Conservation (phyloP, 1,139 yeast species). For the Debaryomyces nepalensis region DNA sequence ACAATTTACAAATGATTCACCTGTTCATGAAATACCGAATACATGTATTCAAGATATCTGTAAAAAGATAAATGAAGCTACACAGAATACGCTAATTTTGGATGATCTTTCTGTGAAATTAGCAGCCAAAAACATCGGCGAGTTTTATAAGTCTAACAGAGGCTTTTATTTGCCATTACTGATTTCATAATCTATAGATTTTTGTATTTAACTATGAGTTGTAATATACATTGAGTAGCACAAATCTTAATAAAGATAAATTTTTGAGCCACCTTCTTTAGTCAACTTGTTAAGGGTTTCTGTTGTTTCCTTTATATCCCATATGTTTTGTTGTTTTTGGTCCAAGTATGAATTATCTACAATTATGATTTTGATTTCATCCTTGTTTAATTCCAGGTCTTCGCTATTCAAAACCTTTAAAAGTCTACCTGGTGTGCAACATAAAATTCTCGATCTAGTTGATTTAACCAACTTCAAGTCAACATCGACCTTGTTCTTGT, state of each 20-base stretch:
- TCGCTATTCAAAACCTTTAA: slow-evolving; percentile 49
- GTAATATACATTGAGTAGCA: slow-evolving; percentile 11
- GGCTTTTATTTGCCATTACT: slow-evolving; percentile 42
- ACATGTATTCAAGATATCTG: slow-evolving; percentile 8
- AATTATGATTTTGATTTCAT: slow-evolving; percentile 60
- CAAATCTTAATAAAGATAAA: slow-evolving; percentile 48
- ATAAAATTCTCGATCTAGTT: slow-evolving; percentile 57
- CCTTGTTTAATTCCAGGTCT: slow-evolving; percentile 43
- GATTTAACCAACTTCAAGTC: slow-evolving; percentile 57
- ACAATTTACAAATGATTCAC: slow-evolving; percentile 24
- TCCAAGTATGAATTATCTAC: slow-evolving; percentile 69
- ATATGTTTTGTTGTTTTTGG: slow-evolving; percentile 61
- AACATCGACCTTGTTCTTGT: slow-evolving; percentile 64
- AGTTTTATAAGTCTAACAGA: slow-evolving; percentile 36
- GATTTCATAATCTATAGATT: slow-evolving; percentile 18
- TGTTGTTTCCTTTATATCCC: slow-evolving; percentile 60
- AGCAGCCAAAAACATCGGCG: slow-evolving; percentile 30
- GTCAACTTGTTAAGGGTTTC: slow-evolving; percentile 46
- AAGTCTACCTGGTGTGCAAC: slow-evolving; percentile 71
- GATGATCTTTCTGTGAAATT: slow-evolving; percentile 21
- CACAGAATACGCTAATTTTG: slow-evolving; percentile 15
- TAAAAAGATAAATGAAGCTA: slow-evolving; percentile 10
- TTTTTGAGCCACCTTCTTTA: slow-evolving; percentile 49
- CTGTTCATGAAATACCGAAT: slow-evolving; percentile 14
- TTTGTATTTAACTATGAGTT: slow-evolving; percentile 3